Conservation (phyloP, 768 basidiomycete genomes). For the Suillus luteus region DNA sequence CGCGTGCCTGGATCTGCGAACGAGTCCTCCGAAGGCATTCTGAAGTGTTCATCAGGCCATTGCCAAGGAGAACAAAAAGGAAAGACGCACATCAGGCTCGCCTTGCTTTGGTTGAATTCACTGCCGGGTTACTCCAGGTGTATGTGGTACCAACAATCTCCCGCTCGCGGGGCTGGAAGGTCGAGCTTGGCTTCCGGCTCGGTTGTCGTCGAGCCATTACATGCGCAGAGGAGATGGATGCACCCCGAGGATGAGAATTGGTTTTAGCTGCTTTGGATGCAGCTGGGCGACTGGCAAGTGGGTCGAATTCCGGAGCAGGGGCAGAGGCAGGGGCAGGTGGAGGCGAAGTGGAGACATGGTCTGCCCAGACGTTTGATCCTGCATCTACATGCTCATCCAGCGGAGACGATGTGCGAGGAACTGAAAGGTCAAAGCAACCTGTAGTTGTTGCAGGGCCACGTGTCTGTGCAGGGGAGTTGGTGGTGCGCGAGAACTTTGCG, state of each 20-base stretch:
- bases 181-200: constrained; percentile 30
- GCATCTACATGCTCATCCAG: constrained; percentile 16
- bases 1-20: constrained; percentile 27
- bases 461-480: constrained; percentile 18
- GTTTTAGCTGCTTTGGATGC: constrained; percentile 24
- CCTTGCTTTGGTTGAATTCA: constrained; percentile 20
- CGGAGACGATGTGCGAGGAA: too few species aligned
- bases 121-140: constrained; percentile 32
- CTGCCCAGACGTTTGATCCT: constrained; percentile 32
- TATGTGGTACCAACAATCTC: constrained; percentile 34
- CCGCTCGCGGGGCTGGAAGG: constrained; percentile 29
- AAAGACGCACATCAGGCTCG: constrained; percentile 23
- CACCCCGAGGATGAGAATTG: constrained; percentile 25
- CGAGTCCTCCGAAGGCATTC: constrained; percentile 27
- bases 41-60: not conserved
- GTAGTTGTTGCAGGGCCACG: too few species aligned
- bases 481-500: constrained; percentile 16
- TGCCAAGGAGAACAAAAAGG: not conserved
- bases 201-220: constrained; percentile 13
- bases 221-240: constrained; percentile 33
- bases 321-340: too few species aligned
- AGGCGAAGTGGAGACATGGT: constrained; percentile 15
- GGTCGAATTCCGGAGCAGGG: too few species aligned
- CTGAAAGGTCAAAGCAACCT: too few species aligned
- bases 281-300: constrained; percentile 4